Percentiles rank a stretch among this genome's conserved stretches.
phyloP scores from a whole-genome alignment of 257 asterid genomes.

The Avicennia marina region DNA sequence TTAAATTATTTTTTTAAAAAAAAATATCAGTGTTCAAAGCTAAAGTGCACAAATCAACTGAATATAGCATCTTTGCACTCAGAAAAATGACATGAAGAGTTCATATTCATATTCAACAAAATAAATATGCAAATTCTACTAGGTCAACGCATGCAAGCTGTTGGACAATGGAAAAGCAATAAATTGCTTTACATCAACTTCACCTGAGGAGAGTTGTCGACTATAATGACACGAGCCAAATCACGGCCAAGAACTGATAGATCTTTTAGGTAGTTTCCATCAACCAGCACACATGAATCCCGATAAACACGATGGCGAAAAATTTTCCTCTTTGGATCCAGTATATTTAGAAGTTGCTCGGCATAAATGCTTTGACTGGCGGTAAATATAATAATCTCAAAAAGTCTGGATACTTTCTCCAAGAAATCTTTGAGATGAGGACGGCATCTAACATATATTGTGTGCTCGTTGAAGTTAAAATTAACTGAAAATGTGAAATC shows the following conservation, averaged over 20 bases:
- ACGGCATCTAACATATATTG: slow-evolving; percentile 80
- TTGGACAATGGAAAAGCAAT: not conserved
- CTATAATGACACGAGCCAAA: slow-evolving; percentile 68
- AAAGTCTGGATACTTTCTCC: slow-evolving; percentile 66
- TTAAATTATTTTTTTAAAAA: no score
- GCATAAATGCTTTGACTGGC: slow-evolving; percentile 99
- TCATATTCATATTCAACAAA: no score
- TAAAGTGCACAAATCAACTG: no score
- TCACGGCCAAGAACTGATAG: slow-evolving; percentile 98
- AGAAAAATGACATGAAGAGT: no score
- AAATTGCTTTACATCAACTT: not conserved
- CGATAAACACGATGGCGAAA: slow-evolving; percentile 95
- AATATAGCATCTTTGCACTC: no score
- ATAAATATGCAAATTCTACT: not conserved
- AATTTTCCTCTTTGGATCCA: slow-evolving; percentile 86
- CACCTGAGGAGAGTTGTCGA: slow-evolving; percentile 99
- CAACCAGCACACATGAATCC: slow-evolving; percentile 84
- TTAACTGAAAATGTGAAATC: slow-evolving; percentile 89
- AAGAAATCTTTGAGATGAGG: slow-evolving; percentile 81
- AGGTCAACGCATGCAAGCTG: not conserved
- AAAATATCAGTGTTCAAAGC: no score
- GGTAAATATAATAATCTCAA: slow-evolving; percentile 88
- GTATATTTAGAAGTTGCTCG: slow-evolving; percentile 76
- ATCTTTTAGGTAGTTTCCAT: slow-evolving; percentile 93
- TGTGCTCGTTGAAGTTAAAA: slow-evolving; percentile 69